Base-by-base conservation (phyloP, 225 moss, liverwort and hornwort genomes). In the Physcomitrium patens region DNA sequence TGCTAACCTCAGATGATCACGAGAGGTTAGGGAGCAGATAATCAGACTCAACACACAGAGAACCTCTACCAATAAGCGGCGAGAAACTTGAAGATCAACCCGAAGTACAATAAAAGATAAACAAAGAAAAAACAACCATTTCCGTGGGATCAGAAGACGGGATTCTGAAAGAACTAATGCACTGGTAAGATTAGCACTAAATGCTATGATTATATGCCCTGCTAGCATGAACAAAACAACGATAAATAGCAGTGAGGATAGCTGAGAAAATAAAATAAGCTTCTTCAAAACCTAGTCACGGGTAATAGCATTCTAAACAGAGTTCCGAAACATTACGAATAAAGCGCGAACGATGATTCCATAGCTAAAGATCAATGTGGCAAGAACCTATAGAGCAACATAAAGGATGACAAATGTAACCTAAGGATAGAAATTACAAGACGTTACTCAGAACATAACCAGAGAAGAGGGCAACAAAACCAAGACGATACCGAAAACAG, bases 21-120 rank as follows among this genome's bases (percentile, higher is more conserved):
- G 63, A 54, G 18, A 53, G 68, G 26, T 9, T 9, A n/a, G 24
- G 58, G 52, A 51, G 44, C 17, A 45, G 45, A 61, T 13, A 51
- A 67, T n/a, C 19, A 58, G 65, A 60, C 7, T 22, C 41, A 16
- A 66, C 28, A 53, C 13, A 50, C 55, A 55, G 23, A 55, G 23
- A 26, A 69, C 64, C 58, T 63, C 69, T 57, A 75, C 63, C 54
- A 56, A 64, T 24, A 59, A 65, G 64, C 58, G 31, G 58, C 3
- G 26, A 26, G 17, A 23, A 78, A 12, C 41, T 70, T 8, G 75
- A 66, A 49, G 11, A 48, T 49, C 42, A 37, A 71, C 41, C 16
- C 42, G 42, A 22, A 12, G 20, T 12, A 41, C 50, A 12, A 70
- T 51, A 47, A 7, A 62, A 69, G 78, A 47, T 27, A 78, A 24